phyloP scores from a whole-genome alignment of 2,329 filamentous ascomycete genomes.

The Cadophora malorum region DNA sequence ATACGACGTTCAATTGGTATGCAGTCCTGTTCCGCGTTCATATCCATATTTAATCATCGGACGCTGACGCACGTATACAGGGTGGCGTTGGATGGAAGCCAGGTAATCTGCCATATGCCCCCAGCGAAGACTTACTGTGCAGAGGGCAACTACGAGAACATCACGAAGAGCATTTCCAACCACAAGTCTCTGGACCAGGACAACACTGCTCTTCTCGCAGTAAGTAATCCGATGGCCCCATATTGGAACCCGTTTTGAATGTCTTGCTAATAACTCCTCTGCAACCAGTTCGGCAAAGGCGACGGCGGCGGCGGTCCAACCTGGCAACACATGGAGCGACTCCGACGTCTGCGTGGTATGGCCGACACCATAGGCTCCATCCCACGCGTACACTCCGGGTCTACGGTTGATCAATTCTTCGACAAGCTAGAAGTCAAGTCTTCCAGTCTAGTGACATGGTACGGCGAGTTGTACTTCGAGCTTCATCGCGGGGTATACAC shows the following conservation, averaged over 20 bases:
- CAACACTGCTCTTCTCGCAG: constrained; percentile 81
- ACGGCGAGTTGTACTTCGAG: constrained; percentile 97
- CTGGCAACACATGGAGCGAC: constrained; percentile 92
- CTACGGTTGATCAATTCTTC: constrained; percentile 94
- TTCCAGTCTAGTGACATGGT: constrained; percentile 82
- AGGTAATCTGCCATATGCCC: constrained; percentile 97
- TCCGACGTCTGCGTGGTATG: constrained; percentile 88
- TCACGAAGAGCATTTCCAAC: constrained; percentile 85
- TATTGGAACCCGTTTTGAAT: no score
- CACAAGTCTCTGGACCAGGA: constrained; percentile 98
- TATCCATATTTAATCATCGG: not conserved
- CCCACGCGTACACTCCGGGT: constrained; percentile 86
- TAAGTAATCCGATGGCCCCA: not conserved
- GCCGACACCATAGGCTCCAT: constrained; percentile 84
- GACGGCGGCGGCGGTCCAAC: constrained; percentile 96
- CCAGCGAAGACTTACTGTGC: constrained; percentile 95
- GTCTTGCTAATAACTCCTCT: not conserved
- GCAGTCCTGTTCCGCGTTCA: no score
- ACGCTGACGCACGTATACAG: not conserved
- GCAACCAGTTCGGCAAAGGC: constrained; percentile 78
- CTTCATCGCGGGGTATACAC: constrained; percentile 97
- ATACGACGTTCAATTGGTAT: constrained; percentile 93
- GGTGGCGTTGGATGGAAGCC: constrained; percentile 93
- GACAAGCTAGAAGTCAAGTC: constrained; percentile 81
- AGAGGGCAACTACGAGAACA: constrained; percentile 91